Percentiles rank a stretch among this genome's conserved stretches.
phyloP scores from a whole-genome alignment of 179 eudicot genomes.

The Actinidia arguta region DNA sequence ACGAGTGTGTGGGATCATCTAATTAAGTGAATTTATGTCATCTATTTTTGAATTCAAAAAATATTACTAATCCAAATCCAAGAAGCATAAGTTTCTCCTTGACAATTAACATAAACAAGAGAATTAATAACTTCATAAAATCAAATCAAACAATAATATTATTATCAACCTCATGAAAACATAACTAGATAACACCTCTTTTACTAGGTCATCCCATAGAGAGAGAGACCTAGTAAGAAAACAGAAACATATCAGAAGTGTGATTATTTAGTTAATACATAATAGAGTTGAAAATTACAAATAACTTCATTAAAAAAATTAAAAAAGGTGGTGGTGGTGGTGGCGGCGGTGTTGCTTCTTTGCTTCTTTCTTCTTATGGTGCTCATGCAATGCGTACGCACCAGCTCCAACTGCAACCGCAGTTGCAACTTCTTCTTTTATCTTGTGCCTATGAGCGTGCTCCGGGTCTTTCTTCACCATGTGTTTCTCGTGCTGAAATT shows the following conservation, averaged over 20 bases:
- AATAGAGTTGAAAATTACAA: neutral
- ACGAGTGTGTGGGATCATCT: neutral
- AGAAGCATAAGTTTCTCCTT: neutral
- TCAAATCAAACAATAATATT: too few relatives aligned
- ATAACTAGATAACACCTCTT: neutral
- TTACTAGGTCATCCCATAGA: neutral
- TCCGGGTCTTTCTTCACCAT: slow-evolving; percentile 48
- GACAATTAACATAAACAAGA: neutral
- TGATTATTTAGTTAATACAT: neutral
- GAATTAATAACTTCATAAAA: too few relatives aligned
- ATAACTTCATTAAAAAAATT: neutral
- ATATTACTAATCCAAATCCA: neutral
- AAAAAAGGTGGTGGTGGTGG: slow-evolving; percentile 26
- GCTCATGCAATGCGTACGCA: slow-evolving; percentile 47
- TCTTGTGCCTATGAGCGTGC: slow-evolving; percentile 43
- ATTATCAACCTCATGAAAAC: too few relatives aligned
- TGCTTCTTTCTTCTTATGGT: slow-evolving; percentile 45
- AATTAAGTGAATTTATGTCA: neutral
- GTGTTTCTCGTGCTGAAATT: slow-evolving; percentile 46
- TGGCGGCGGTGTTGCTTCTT: slow-evolving; percentile 37
- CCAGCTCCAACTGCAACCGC: slow-evolving; percentile 40
- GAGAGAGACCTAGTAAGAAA: neutral
- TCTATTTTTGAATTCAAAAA: neutral
- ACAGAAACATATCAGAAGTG: neutral
- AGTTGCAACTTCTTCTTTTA: slow-evolving; percentile 44